Conservation (phyloP, 805 yeast species). For the Ogataea pignaliae region DNA sequence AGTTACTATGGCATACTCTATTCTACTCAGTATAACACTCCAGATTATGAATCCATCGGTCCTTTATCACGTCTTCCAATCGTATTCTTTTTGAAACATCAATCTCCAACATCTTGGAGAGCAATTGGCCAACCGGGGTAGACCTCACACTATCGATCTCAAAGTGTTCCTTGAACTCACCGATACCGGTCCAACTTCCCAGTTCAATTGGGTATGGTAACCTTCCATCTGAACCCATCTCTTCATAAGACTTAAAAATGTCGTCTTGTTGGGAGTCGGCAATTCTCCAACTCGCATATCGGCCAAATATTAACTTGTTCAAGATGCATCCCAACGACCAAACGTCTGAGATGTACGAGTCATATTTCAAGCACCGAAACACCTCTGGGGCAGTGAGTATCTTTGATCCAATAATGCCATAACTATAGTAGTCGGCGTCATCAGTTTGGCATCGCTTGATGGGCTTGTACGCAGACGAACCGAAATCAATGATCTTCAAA, state of each 20-base stretch:
- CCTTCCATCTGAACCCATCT: no score
- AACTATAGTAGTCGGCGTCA: slow-evolving; percentile 10
- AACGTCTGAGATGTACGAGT: slow-evolving; percentile 38
- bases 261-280: slow-evolving; percentile 28
- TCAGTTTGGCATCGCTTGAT: slow-evolving; percentile 1
- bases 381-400: slow-evolving; percentile 47
- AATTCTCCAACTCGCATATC: slow-evolving; percentile 43
- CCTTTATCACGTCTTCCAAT: not conserved
- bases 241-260: slow-evolving; percentile 5
- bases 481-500: slow-evolving; percentile 49
- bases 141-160: no score
- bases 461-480: no score
- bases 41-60: not conserved
- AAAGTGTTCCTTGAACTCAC: no score
- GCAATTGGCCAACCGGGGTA: not conserved
- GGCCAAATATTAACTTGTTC: slow-evolving; percentile 26
- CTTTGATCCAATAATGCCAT: slow-evolving; percentile 47
- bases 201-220: no score
- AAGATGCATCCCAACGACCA: slow-evolving; percentile 49
- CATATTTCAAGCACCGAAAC: slow-evolving; percentile 31
- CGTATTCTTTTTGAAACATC: not conserved
- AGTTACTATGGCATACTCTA: no score
- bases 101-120: not conserved
- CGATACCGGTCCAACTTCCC: no score
- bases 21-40: not conserved